Percentiles rank a stretch among this genome's conserved stretches.
Evolutionary conservation across 2,329 filamentous ascomycete species (phyloP).

Genomic region (Simplicillium aogashimaense): DNA sequence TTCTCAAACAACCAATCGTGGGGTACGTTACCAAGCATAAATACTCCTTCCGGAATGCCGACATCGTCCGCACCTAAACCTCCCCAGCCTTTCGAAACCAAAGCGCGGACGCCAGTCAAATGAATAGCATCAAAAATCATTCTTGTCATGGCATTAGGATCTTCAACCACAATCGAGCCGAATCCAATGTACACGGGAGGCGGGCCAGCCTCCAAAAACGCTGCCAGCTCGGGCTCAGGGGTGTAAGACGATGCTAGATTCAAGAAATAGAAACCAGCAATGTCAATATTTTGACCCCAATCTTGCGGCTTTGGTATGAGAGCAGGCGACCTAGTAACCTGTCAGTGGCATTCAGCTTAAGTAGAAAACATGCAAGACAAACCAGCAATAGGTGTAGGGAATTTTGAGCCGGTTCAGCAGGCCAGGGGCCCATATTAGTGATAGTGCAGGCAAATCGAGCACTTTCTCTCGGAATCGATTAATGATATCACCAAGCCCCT

Average conservation of each 20-base stretch:
- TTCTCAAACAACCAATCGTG: slow-evolving; percentile 84
- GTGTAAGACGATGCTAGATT: slow-evolving; percentile 56
- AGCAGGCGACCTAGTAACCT: slow-evolving; percentile 46
- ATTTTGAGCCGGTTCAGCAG: slow-evolving; percentile 66
- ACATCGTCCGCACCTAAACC: slow-evolving; percentile 65
- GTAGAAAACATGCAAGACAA: slow-evolving; percentile 14
- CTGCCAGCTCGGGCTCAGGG: slow-evolving; percentile 53
- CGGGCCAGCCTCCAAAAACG: slow-evolving; percentile 58
- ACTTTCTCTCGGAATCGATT: slow-evolving; percentile 73
- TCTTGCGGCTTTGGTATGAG: slow-evolving; percentile 72
- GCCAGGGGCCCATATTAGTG: slow-evolving; percentile 73
- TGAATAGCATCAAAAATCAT: slow-evolving; percentile 64
- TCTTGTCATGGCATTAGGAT: slow-evolving; percentile 60
- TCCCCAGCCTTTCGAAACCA: slow-evolving; percentile 85
- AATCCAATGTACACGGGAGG: slow-evolving; percentile 77
- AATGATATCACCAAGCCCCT: slow-evolving; percentile 82
- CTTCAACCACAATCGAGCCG: slow-evolving; percentile 72
- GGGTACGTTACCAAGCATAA: slow-evolving; percentile 76
- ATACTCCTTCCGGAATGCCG: slow-evolving; percentile 63
- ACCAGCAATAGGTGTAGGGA: slow-evolving; percentile 87
- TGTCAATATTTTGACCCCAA: slow-evolving; percentile 61
- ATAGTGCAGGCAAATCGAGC: slow-evolving; percentile 67
- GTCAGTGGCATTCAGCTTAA: slow-evolving; percentile 2
- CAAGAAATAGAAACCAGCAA: slow-evolving; percentile 71
- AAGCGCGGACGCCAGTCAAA: slow-evolving; percentile 59